A percentile compares a stretch with the other conserved stretches of the same genome.
phyloP scores from a whole-genome alignment of 2,329 filamentous ascomycete species.

The Hirsutella thompsonii region DNA sequence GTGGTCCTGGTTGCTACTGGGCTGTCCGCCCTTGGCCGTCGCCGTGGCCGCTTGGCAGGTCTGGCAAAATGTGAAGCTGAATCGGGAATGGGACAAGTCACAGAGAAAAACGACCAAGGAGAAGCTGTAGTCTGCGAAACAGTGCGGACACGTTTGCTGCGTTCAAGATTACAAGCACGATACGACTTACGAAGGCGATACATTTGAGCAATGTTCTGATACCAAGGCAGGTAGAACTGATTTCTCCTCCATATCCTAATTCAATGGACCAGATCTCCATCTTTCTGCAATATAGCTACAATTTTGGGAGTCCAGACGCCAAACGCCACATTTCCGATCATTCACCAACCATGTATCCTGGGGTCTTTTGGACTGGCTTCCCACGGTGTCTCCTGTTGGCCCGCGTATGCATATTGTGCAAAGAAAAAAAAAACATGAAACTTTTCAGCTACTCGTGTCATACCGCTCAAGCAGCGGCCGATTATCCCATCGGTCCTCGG shows the following conservation, averaged over 20 bases:
- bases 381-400: not conserved
- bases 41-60: constrained; percentile 57
- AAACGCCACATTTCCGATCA: too few relatives aligned
- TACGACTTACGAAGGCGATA: too few relatives aligned
- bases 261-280: too few relatives aligned
- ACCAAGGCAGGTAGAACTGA: too few relatives aligned
- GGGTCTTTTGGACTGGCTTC: too few relatives aligned
- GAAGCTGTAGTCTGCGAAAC: constrained; percentile 5
- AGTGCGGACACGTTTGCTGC: too few relatives aligned
- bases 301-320: too few relatives aligned
- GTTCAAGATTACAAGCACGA: too few relatives aligned
- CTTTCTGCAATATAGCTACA: too few relatives aligned
- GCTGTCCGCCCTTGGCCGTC: constrained; percentile 64
- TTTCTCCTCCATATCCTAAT: too few relatives aligned
- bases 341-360: too few relatives aligned
- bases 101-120: constrained; percentile 23
- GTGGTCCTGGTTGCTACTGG: constrained; percentile 66
- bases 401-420: not conserved
- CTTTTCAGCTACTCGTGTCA: constrained; percentile 10
- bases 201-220: too few relatives aligned
- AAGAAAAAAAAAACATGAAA: not conserved
- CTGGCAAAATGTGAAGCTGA: constrained; percentile 57
- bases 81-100: constrained; percentile 51
- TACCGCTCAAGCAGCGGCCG: constrained; percentile 22
- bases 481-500: constrained; percentile 23